A percentile compares a stretch with the other conserved stretches of the same genome.
These are phyloP conservation scores for Podospora australis DNA, from an alignment of 495 filamentous ascomycete species.

Conservation along the genomic window DNA sequence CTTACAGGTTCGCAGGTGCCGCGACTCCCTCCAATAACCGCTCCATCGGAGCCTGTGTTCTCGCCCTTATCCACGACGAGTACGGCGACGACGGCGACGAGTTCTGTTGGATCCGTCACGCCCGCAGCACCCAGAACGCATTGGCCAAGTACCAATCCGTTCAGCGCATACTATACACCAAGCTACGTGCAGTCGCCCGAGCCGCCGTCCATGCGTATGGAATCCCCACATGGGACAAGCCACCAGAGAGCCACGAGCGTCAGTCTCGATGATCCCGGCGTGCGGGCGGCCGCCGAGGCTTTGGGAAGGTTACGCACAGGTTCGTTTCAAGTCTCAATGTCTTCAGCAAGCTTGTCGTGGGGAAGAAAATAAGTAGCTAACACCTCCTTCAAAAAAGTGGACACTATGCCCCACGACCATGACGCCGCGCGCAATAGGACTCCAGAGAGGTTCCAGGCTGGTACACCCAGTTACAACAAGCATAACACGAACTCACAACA, in stretches of 20 bases:
- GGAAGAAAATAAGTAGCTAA: not conserved
- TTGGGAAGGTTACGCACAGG: slow-evolving; percentile 77
- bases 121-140: slow-evolving; percentile 22
- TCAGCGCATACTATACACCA: slow-evolving; percentile 46
- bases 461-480: slow-evolving; percentile 18
- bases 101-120: slow-evolving; percentile 18
- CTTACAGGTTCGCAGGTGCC: slow-evolving; percentile 28
- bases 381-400: not conserved
- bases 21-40: slow-evolving; percentile 15
- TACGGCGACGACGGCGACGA: not conserved
- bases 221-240: slow-evolving; percentile 29
- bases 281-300: slow-evolving; percentile 75
- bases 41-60: not conserved
- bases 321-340: slow-evolving; percentile 41
- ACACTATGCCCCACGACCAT: slow-evolving; percentile 3
- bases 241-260: slow-evolving; percentile 44
- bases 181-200: slow-evolving; percentile 33
- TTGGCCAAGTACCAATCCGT: slow-evolving; percentile 50
- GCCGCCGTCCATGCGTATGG: slow-evolving; percentile 28
- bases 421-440: slow-evolving; percentile 1
- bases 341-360: too few relatives aligned
- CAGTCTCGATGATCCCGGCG: slow-evolving; percentile 78
- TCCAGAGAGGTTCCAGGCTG: slow-evolving; percentile 7
- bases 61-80: not conserved
- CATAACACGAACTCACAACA: slow-evolving; percentile 21